Base-by-base conservation (phyloP, 176 grass and related monocot genomes). In the Oryza glaberrima region DNA sequence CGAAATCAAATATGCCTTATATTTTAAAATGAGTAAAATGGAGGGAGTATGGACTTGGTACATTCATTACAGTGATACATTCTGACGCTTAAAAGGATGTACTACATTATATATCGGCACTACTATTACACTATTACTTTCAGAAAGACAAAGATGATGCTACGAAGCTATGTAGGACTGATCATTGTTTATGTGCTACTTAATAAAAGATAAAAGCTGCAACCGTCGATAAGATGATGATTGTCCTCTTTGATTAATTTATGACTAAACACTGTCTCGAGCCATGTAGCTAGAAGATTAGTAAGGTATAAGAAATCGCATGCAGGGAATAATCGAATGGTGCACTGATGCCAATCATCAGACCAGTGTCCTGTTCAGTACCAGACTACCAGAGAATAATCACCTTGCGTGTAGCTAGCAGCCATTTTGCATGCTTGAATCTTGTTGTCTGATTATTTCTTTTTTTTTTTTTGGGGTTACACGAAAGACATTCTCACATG, bases 391-490 rank as follows among this genome's bases (percentile, higher is more conserved):
- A 58, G 34, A 34, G 48, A 81, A 81, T 70, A 54, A 65, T 67
- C 11, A 25, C 48, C 67, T 82, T 82, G 79, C 79, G 79, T 82
- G 79, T 19, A 64, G 9, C 17, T 19, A 64, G 9, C 17, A 64
- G 52, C 10, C 7, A 17, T 19, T 11, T 32, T 14, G 69, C 69
- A 63, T 44, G 10, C 43, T 44, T 10, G 43, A 44, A 41, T 20
- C 51, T 13, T 13, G 20, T 23, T 1, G 0, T 11, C 19, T 63
- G 58, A 63, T 63, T 17, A 11, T 63, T 63, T 63, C 22, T 2
- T 32, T 2, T 20, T 61, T 61, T 61, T 22, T 61, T 22, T 22
- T 22, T 22, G 22, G 0, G n/a, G n/a, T 63, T 23, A 63, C 9
- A 63, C 0, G n/a, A 4, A 20, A 22, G 2, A 22, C 56, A 8